phyloP scores from a whole-genome alignment of 495 filamentous ascomycete genomes.

The Patellaria atrata region DNA sequence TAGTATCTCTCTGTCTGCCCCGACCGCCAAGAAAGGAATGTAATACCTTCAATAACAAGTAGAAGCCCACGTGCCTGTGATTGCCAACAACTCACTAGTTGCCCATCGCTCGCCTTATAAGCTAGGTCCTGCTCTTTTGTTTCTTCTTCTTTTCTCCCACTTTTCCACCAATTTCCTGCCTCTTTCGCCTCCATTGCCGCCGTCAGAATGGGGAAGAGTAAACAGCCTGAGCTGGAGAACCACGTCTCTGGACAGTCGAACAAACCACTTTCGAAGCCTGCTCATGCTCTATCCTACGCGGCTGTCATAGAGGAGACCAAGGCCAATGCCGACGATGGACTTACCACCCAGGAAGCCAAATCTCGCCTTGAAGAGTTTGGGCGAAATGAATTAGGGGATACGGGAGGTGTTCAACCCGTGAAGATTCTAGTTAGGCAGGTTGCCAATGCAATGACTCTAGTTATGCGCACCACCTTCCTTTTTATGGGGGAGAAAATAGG shows the following conservation, averaged over 20 bases:
- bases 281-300: slow-evolving; percentile 45
- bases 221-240: slow-evolving; percentile 13
- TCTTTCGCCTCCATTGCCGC: too few species aligned
- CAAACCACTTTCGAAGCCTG: slow-evolving; percentile 41
- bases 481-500: background rate
- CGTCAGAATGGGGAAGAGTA: slow-evolving; percentile 22
- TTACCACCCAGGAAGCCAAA: slow-evolving; percentile 41
- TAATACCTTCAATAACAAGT: too few species aligned
- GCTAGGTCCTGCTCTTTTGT: too few species aligned
- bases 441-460: slow-evolving; percentile 55
- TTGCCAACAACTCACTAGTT: too few species aligned
- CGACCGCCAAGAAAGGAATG: too few species aligned
- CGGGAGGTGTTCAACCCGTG: slow-evolving; percentile 39
- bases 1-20: too few species aligned
- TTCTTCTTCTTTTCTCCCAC: too few species aligned
- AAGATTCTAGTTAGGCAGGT: slow-evolving; percentile 48
- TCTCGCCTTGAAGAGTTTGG: slow-evolving; percentile 42
- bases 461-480: slow-evolving; percentile 19
- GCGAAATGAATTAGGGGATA: slow-evolving; percentile 46
- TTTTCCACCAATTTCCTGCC: too few species aligned
- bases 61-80: too few species aligned
- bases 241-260: slow-evolving; percentile 43
- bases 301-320: slow-evolving; percentile 42
- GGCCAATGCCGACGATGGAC: slow-evolving; percentile 46
- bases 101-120: too few species aligned